Evolutionary conservation across 225 moss, liverwort and hornwort genomes (phyloP).

Genomic region (Bryoerythrophyllum caledonicum): DNA sequence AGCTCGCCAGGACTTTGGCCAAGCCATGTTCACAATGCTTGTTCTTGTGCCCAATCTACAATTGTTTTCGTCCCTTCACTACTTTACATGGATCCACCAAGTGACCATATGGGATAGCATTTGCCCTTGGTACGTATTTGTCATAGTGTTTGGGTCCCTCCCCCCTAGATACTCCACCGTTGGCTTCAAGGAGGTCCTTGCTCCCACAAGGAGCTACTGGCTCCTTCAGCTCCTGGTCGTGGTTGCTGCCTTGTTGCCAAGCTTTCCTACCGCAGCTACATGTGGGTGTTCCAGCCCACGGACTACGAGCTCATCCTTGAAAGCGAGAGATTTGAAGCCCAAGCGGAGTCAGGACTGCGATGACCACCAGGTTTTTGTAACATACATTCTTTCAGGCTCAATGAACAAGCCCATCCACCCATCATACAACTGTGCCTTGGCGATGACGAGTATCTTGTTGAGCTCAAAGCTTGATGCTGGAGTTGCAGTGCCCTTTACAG

Average conservation of each 20-base stretch:
- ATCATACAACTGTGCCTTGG: constrained; percentile 2
- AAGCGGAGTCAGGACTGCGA: constrained; percentile 2
- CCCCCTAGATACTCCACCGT: constrained; percentile 39
- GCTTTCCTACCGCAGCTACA: constrained; percentile 41
- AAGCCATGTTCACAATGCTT: constrained; percentile 63
- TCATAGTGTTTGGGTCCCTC: constrained; percentile 67
- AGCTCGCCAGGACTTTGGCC: constrained; percentile 75
- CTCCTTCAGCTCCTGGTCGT: constrained; percentile 79
- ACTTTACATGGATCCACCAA: constrained; percentile 92
- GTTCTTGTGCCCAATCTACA: constrained; percentile 82
- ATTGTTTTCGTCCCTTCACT: constrained; percentile 53
- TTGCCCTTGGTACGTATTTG: constrained; percentile 69
- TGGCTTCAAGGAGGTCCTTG: constrained; percentile 68
- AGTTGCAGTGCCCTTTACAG: neutral
- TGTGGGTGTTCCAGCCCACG: constrained; percentile 41
- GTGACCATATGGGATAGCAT: constrained; percentile 72
- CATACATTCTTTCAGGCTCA: neutral
- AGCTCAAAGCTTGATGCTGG: neutral
- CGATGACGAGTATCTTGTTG: constrained; percentile 9
- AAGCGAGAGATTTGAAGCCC: constrained; percentile 16
- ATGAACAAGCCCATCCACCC: constrained; percentile 12
- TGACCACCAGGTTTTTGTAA: constrained; percentile 29
- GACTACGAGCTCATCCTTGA: constrained; percentile 58
- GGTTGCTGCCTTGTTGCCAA: constrained; percentile 56
- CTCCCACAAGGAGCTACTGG: constrained; percentile 76